These are phyloP conservation scores for Millerago galiae DNA, from an alignment of 805 yeast species.

Conservation along the genomic window DNA sequence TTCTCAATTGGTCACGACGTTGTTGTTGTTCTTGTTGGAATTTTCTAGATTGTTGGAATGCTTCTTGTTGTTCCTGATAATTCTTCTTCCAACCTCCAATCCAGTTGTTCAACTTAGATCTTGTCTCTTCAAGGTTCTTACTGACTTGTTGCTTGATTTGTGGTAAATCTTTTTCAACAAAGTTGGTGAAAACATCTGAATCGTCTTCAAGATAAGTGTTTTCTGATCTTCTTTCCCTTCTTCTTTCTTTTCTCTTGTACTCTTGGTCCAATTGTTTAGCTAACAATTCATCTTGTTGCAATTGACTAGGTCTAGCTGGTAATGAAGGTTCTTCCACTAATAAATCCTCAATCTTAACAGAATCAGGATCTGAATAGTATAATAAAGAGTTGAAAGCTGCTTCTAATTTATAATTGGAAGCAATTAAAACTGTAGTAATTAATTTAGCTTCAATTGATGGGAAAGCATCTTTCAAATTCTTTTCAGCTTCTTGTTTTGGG, in stretches of 20 bases:
- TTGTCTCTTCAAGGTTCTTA: constrained; percentile 78
- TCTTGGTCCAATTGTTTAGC: constrained; percentile 77
- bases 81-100: constrained; percentile 25
- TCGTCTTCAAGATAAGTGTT: constrained; percentile 28
- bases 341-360: constrained; percentile 39
- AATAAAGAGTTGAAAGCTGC: constrained; percentile 86
- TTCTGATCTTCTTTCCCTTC: constrained; percentile 10
- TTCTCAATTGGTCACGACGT: constrained; percentile 19
- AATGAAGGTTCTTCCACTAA: constrained; percentile 16
- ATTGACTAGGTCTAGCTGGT: constrained; percentile 30
- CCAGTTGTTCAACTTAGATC: constrained; percentile 72
- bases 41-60: constrained; percentile 10
- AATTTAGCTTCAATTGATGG: constrained; percentile 69
- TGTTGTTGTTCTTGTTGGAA: constrained; percentile 12
- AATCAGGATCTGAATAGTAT: constrained; percentile 67
- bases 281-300: constrained; percentile 72
- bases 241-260: constrained; percentile 32
- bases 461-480: constrained; percentile 76
- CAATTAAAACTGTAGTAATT: constrained; percentile 75
- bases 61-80: constrained; percentile 15
- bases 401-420: constrained; percentile 74
- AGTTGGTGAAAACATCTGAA: constrained; percentile 48
- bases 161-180: constrained; percentile 48
- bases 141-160: constrained; percentile 61
- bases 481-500: constrained; percentile 46